Evolutionary conservation across 2,329 filamentous ascomycete species (phyloP).

Genomic region (Penicillium crustosum): DNA sequence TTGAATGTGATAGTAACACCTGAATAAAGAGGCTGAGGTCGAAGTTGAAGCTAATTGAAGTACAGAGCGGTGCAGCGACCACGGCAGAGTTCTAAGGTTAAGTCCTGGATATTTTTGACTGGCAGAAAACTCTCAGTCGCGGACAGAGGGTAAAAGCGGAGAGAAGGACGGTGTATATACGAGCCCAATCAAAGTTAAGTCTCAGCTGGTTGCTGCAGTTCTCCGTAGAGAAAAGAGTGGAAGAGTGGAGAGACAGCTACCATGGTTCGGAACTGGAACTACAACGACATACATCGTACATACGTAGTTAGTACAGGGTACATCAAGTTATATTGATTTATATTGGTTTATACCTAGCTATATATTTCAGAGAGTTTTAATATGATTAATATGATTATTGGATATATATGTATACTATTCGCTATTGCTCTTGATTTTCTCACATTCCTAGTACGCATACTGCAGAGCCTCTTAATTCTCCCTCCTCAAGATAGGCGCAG

Average conservation of each 20-base stretch:
- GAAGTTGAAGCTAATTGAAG: not conserved
- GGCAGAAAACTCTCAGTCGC: not conserved
- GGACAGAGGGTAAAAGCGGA: not conserved
- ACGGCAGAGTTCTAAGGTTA: not conserved
- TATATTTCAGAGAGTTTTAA: not conserved
- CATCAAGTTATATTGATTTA: not conserved
- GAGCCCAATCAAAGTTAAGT: not conserved
- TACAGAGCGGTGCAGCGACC: not conserved
- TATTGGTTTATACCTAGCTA: not conserved
- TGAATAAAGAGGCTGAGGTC: not conserved
- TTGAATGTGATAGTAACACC: not conserved
- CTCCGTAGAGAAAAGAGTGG: constrained; percentile 5
- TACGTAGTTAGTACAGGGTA: too few relatives aligned
- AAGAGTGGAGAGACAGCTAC: constrained; percentile 23
- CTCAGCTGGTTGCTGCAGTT: not conserved
- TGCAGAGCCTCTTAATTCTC: constrained; percentile 1
- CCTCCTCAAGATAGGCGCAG: constrained; percentile 1
- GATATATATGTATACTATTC: not conserved
- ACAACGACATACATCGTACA: not conserved
- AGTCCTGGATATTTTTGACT: not conserved
- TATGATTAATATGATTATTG: not conserved
- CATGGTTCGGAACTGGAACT: constrained; percentile 30
- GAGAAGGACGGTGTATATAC: not conserved
- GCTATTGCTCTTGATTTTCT: not conserved
- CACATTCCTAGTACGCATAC: not conserved